Percentiles rank a stretch among this genome's conserved stretches.
Evolutionary conservation across 768 basidiomycete species (phyloP).

Genomic region (Lepiota subincarnata): DNA sequence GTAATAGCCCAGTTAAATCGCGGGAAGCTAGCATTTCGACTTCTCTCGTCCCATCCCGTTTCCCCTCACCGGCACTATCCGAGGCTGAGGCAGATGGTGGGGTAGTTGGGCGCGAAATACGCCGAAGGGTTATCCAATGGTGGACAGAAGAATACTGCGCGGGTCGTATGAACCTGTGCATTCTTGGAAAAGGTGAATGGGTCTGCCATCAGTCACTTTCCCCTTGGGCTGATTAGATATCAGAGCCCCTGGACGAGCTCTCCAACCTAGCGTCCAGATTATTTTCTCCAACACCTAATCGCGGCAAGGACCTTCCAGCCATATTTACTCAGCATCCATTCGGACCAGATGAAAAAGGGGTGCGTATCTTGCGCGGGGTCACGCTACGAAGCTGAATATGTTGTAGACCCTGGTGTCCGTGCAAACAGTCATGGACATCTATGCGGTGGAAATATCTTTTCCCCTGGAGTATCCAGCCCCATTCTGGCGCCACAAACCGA

Average conservation of each 20-base stretch:
- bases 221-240: constrained; percentile 5
- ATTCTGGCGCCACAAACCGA: constrained; percentile 77
- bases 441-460: constrained; percentile 79
- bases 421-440: constrained; percentile 88
- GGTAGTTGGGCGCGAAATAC: constrained; percentile 71
- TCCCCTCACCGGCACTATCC: constrained; percentile 20
- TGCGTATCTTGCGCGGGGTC: constrained; percentile 32
- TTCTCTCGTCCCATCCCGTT: constrained; percentile 54
- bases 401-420: constrained; percentile 71
- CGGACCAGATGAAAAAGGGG: constrained; percentile 66
- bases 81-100: constrained; percentile 75
- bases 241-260: constrained; percentile 76
- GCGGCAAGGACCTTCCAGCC: constrained; percentile 54
- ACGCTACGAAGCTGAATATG: constrained; percentile 1
- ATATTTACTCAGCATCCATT: constrained; percentile 72
- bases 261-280: constrained; percentile 54
- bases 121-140: constrained; percentile 79
- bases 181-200: constrained; percentile 69
- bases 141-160: constrained; percentile 81
- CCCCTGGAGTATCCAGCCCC: constrained; percentile 69
- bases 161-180: constrained; percentile 73
- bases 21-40: constrained; percentile 30
- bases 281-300: constrained; percentile 72
- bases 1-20: constrained; percentile 36
- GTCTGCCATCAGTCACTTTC: neutral